phyloP scores from a whole-genome alignment of 169 alveolate genomes.

The Plasmodium cynomolgi region DNA sequence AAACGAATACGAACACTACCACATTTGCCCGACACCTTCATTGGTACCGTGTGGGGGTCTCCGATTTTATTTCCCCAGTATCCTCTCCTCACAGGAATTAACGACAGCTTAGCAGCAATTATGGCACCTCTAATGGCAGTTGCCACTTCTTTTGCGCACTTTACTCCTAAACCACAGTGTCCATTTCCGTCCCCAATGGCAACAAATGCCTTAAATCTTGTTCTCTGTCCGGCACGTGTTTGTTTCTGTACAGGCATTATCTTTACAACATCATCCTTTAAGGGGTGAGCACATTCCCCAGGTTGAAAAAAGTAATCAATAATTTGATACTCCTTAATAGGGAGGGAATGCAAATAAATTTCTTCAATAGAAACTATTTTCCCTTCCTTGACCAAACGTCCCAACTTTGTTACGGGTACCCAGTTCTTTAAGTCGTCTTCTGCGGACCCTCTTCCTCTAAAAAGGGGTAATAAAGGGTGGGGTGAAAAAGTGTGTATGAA shows the following conservation, averaged over 20 bases:
- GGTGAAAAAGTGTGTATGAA: not conserved
- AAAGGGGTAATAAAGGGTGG: slow-evolving; percentile 6
- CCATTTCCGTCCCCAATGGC: slow-evolving; percentile 99
- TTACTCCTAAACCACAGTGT: slow-evolving; percentile 98
- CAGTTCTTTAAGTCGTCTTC: slow-evolving; percentile 97
- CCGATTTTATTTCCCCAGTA: slow-evolving; percentile 99
- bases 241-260: slow-evolving; percentile 99
- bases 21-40: slow-evolving; percentile 99
- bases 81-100: slow-evolving; percentile 99
- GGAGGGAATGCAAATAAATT: slow-evolving; percentile 98
- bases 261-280: slow-evolving; percentile 99
- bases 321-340: slow-evolving; percentile 99
- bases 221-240: slow-evolving; percentile 99
- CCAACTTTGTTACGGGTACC: slow-evolving; percentile 99
- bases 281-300: slow-evolving; percentile 87
- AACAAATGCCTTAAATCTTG: slow-evolving; percentile 99
- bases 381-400: slow-evolving; percentile 98
- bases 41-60: slow-evolving; percentile 99
- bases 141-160: slow-evolving; percentile 99
- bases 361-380: slow-evolving; percentile 97
- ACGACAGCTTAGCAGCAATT: slow-evolving; percentile 98
- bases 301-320: slow-evolving; percentile 95
- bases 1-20: slow-evolving; percentile 99
- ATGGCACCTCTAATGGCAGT: slow-evolving; percentile 99
- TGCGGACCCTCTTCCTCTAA: slow-evolving; percentile 90